These are phyloP conservation scores for Quillaja saponaria DNA, from an alignment of 306 rosid genomes.

Conservation along the genomic window DNA sequence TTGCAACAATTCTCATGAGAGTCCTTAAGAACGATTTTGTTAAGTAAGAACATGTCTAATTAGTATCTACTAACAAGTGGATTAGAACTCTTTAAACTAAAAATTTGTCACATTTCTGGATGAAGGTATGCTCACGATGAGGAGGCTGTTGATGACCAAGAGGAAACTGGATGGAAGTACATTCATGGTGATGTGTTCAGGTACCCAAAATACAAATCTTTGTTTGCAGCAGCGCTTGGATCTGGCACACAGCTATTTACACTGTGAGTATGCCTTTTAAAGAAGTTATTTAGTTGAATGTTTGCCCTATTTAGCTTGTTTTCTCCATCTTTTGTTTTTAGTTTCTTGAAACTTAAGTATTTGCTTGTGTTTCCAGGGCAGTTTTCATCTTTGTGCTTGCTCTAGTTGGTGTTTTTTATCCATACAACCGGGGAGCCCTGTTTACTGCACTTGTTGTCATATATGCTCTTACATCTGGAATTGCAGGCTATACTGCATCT, in stretches of 20 bases:
- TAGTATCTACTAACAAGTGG: neutral
- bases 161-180: conserved; percentile 51
- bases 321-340: conserved; percentile 17
- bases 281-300: neutral
- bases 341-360: conserved; percentile 15
- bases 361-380: conserved; percentile 42
- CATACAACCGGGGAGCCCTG: conserved; percentile 55
- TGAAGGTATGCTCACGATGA: conserved; percentile 45
- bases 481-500: conserved; percentile 51
- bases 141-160: conserved; percentile 44
- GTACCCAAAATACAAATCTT: conserved; percentile 43
- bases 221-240: conserved; percentile 54
- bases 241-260: conserved; percentile 46
- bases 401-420: conserved; percentile 54
- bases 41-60: conserved; percentile 36
- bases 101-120: conserved; percentile 1
- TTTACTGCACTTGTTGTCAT: conserved; percentile 52
- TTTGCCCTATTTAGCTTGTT: neutral
- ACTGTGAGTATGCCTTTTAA: conserved; percentile 42
- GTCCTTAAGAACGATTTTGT: conserved; percentile 53
- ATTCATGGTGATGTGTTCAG: conserved; percentile 53
- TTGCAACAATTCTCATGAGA: conserved; percentile 52
- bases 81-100: conserved; percentile 7
- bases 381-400: conserved; percentile 52
- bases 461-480: conserved; percentile 48